Evolutionary conservation across 2,329 filamentous ascomycete species (phyloP), one percentile per base, ranked within the genome.

Genomic region (Xylaria sp.): DNA sequence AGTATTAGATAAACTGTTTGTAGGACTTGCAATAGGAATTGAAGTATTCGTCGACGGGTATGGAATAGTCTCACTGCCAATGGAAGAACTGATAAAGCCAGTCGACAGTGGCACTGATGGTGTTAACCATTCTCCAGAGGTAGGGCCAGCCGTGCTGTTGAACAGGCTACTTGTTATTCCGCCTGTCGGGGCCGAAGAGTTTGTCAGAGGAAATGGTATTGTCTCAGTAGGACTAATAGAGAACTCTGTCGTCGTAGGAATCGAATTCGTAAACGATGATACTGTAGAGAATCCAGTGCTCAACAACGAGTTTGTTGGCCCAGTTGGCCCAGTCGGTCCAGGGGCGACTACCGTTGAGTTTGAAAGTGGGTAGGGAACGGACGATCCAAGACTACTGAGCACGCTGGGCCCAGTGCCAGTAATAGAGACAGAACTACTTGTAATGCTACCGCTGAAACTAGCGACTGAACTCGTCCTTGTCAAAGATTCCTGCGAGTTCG

Each of bases 41-140:
- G 63, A 61, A 5, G 66, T 60, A 3, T 68, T 63, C 11, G 66
- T 63, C n/a, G 61, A 27, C 5, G 63, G 39, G 45, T 31, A 54
- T 25, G 47, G 22, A 5, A 39, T 51, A 1, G 66, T 63, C 51
- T 66, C 42, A 25, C 59, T 63, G 11, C 2, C 20, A 38, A n/a
- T 60, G 2, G 55, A 49, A 49, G 61, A 61, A 38, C 44, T 22
- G 20, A 15, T 7, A 22, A 53, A 29, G 17, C 55, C 33, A 4
- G 38, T 63, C 1, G 63, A 44, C 22, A 55, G 17, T 39, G 39
- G n/a, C n/a, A 22, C 39, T 1, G 63, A 27, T n/a, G 39, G 20
- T 9, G 57, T 47, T 33, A 54, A 59, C 25, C 1, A 33, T 25
- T 13, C 44, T 22, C 5, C 20, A 27, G 49, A 38, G 22, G 39